phyloP scores from a whole-genome alignment of 768 basidiomycete species.

The Mycena belliarum region DNA sequence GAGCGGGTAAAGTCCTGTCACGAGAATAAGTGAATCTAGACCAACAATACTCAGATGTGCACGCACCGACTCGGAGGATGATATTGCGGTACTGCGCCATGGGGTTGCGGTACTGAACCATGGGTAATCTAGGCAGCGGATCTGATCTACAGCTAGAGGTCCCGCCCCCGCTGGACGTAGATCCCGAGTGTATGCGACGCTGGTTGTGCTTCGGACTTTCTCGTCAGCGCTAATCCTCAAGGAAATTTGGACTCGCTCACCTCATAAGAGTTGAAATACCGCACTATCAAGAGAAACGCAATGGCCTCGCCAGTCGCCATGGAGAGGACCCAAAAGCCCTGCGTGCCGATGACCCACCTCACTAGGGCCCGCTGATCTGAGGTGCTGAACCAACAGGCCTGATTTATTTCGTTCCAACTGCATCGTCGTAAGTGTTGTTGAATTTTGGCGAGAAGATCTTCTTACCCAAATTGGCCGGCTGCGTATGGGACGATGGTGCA shows the following conservation, averaged over 20 bases:
- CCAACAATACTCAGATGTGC: too few relatives aligned
- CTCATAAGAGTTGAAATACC: slow-evolving; percentile 19
- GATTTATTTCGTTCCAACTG: neutral
- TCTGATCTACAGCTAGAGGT: too few relatives aligned
- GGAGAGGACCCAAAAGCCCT: slow-evolving; percentile 27
- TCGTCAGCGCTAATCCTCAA: neutral
- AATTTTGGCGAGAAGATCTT: too few relatives aligned
- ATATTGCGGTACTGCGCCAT: neutral
- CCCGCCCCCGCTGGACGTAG: neutral
- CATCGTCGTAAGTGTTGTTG: neutral
- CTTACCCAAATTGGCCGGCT: slow-evolving; percentile 32
- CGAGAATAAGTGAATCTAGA: too few relatives aligned
- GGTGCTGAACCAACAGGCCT: slow-evolving; percentile 28
- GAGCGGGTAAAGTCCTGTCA: too few relatives aligned
- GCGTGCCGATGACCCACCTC: slow-evolving; percentile 28
- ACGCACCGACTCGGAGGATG: slow-evolving; percentile 2
- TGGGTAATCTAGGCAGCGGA: neutral
- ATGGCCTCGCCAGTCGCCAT: slow-evolving; percentile 24
- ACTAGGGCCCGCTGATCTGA: slow-evolving; percentile 14
- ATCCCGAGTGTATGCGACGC: neutral
- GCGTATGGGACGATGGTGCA: too few relatives aligned
- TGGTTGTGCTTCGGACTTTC: neutral
- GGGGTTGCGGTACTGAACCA: slow-evolving; percentile 1
- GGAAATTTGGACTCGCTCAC: slow-evolving; percentile 4
- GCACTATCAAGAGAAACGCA: slow-evolving; percentile 20